phyloP scores from a whole-genome alignment of 1,284 basidiomycete genomes.

The Bondarzewia mesenterica region DNA sequence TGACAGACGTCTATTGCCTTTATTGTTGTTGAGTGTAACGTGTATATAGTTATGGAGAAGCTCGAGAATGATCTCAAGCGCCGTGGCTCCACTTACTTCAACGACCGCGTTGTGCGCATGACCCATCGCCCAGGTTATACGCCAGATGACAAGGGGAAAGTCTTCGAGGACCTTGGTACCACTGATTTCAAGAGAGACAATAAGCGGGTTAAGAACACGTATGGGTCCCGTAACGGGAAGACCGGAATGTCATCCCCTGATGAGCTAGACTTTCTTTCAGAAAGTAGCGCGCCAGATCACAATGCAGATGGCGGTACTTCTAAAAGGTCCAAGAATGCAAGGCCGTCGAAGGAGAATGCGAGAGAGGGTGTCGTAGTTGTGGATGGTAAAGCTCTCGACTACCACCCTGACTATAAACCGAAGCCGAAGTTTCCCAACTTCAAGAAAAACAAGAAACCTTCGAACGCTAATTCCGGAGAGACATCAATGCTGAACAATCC shows the following conservation, averaged over 20 bases:
- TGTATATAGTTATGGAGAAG: background rate
- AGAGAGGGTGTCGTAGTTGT: background rate
- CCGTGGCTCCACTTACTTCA: background rate
- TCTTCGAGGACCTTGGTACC: background rate
- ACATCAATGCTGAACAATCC: background rate
- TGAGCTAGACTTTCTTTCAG: slow-evolving; percentile 4
- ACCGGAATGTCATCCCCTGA: background rate
- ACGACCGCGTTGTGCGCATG: background rate
- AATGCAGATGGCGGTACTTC: background rate
- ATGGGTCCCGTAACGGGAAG: background rate
- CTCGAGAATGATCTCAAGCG: background rate
- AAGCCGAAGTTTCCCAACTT: background rate
- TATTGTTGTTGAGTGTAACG: background rate
- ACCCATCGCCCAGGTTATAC: background rate
- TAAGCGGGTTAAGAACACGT: background rate
- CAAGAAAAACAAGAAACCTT: slow-evolving; percentile 2
- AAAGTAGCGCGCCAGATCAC: background rate
- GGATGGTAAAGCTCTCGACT: background rate
- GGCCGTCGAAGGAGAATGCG: background rate
- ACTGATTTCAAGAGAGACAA: background rate
- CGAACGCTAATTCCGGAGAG: background rate
- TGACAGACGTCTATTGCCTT: no score
- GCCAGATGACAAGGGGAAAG: background rate
- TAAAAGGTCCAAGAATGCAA: background rate
- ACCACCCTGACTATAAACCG: background rate